A percentile compares a stretch with the other conserved stretches of the same genome.
These are phyloP conservation scores for Kodamaea neixiangensis DNA, from an alignment of 805 yeast genomes.

Conservation along the genomic window DNA sequence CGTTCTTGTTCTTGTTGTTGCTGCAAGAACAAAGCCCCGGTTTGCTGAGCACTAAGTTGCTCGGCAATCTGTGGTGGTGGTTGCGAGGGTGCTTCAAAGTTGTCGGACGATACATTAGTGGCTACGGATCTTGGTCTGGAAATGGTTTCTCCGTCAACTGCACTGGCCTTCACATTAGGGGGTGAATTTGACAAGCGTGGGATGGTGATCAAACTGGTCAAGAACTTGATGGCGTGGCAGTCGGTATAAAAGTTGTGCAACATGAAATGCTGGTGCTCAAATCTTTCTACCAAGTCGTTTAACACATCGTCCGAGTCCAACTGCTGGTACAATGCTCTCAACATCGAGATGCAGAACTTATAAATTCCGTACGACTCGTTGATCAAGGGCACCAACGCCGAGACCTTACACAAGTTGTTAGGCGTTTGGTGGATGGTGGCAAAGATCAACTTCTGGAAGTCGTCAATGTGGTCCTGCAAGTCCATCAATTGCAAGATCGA, in stretches of 20 bases:
- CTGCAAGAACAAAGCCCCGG: slow-evolving; percentile 46
- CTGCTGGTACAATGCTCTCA: slow-evolving; percentile 79
- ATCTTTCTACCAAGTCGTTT: slow-evolving; percentile 70
- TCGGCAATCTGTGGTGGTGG: slow-evolving; percentile 45
- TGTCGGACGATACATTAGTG: slow-evolving; percentile 20
- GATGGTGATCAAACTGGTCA: slow-evolving; percentile 77
- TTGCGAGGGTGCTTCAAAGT: slow-evolving; percentile 47
- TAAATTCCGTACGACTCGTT: slow-evolving; percentile 92
- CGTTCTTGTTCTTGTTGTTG: slow-evolving; percentile 61
- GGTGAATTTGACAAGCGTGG: slow-evolving; percentile 65
- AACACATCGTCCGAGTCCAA: slow-evolving; percentile 75
- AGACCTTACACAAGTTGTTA: slow-evolving; percentile 71
- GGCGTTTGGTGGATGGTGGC: slow-evolving; percentile 65
- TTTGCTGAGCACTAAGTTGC: slow-evolving; percentile 51
- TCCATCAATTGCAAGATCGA: slow-evolving; percentile 82
- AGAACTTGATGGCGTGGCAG: slow-evolving; percentile 78
- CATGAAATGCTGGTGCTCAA: slow-evolving; percentile 67
- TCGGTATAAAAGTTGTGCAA: slow-evolving; percentile 86
- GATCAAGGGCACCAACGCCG: slow-evolving; percentile 87
- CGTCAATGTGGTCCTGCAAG: slow-evolving; percentile 81
- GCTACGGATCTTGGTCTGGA: slow-evolving; percentile 32
- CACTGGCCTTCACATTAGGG: slow-evolving; percentile 53
- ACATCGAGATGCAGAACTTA: slow-evolving; percentile 85
- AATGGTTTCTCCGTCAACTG: slow-evolving; percentile 40
- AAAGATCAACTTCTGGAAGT: slow-evolving; percentile 73